These are phyloP conservation scores for Trametes cinnabarina DNA, from an alignment of 768 basidiomycete genomes.

Conservation along the genomic window DNA sequence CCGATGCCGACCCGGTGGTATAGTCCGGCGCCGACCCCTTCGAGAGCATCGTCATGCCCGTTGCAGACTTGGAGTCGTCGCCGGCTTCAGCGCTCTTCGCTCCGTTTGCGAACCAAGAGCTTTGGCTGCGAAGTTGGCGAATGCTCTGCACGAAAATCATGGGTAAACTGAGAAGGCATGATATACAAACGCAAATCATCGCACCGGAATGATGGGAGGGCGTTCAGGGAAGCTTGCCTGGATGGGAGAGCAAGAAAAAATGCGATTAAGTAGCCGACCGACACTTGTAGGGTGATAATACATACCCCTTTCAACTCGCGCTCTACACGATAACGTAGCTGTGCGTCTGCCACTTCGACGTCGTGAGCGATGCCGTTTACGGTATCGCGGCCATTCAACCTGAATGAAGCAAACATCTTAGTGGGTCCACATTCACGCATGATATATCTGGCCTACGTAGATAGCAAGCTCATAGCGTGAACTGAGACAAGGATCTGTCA, in stretches of 20 bases:
- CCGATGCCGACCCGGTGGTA: background rate
- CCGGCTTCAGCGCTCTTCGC: conserved; percentile 1
- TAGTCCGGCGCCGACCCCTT: background rate
- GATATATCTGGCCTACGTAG: background rate
- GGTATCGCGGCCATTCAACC: conserved; percentile 6
- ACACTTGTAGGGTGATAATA: too few relatives aligned
- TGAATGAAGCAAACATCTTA: background rate
- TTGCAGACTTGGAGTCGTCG: background rate
- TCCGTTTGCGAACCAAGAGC: conserved; percentile 12
- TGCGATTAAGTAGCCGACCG: too few relatives aligned
- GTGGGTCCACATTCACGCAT: background rate
- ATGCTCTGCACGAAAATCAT: conserved; percentile 2
- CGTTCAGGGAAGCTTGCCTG: conserved; percentile 3
- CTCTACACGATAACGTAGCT: conserved; percentile 12
- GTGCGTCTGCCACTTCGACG: conserved; percentile 12
- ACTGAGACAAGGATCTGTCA: background rate
- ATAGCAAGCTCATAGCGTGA: conserved; percentile 9
- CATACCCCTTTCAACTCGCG: conserved; percentile 6
- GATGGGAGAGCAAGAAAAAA: too few relatives aligned
- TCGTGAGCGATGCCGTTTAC: conserved; percentile 4
- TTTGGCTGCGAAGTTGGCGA: conserved; percentile 9
- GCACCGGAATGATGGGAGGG: conserved; percentile 14
- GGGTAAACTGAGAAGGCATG: too few relatives aligned
- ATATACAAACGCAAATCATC: background rate
- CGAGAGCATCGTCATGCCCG: background rate